Evolutionary conservation across 805 yeast species (phyloP), one percentile per base, ranked within the genome.

Genomic region (Saccharomycopsis sp.): DNA sequence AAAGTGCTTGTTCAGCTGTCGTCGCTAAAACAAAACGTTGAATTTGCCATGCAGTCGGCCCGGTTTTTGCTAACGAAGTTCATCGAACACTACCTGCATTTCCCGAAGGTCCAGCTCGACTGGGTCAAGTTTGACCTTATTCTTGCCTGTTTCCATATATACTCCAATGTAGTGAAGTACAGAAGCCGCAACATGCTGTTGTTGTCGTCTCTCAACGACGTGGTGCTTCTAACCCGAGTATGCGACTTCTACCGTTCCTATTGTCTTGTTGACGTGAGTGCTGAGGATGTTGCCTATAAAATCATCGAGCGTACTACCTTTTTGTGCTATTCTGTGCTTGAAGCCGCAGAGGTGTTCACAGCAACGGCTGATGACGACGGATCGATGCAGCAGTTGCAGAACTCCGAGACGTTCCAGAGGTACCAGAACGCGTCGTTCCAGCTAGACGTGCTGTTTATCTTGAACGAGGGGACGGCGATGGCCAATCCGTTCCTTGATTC

Each of bases 141-240:
- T 44, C 48, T 44, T 44, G 48, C 48, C 18, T 44, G 18, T 18
- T 44, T 44, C 48, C 48, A 44, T 20, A 44, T 44, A 44, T 44
- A 44, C 21, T 44, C 48, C 18, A 44, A 44, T 12, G 21, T 44
- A 12, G 48, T 44, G 20, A 44, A 44, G 48, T 44, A 44, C 48
- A 44, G 21, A 44, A 44, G 48, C 16, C 48, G 48, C 8, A 12
- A 20, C 48, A 4, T 12, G 48, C 21, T 20, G 18, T 44, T 44
- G 21, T 18, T 16, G 8, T 44, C 48, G 18, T 44, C 21, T 4
- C 21, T 44, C 21, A n/a, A 44, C 8, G 48, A 44, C 16, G 21
- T 44, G 21, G 48, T 44, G 21, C 21, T 44, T 16, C 21, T 44
- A 4, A 44, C 21, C 7, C 18, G 21, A 7, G 48, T 44, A 16